Evolutionary conservation across 768 basidiomycete genomes (phyloP), one percentile per base, ranked within the genome.

Genomic region (Lactifluus echinatus): DNA sequence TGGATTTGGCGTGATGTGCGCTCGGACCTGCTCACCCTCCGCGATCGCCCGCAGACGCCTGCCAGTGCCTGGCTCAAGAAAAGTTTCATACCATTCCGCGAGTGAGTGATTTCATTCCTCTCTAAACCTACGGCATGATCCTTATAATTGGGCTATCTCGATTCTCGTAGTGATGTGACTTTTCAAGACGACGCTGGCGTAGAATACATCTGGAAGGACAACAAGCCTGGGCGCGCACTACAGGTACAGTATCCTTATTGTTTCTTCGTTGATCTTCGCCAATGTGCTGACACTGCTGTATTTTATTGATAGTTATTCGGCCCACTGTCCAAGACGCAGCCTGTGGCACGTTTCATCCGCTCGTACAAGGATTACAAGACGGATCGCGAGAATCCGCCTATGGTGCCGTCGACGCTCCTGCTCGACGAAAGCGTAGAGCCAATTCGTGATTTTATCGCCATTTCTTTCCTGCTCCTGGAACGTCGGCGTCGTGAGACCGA

Each of bases 11-110:
- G 62, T 33, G 59, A 62, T 23, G 33, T 34, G 17, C 62, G 62
- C 26, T 57, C 62, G 10, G 62, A 63, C 49, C n/a, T 61, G 44
- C 62, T 63, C 55, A 61, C 51, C 42, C 48, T 61, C 12, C 34
- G 55, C 49, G 52, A 23, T 40, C 55, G 15, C 26, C 52, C 50
- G 12, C 42, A 34, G 33, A 10, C 43, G 6, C 37, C 52, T 8
- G 59, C 60, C 19, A 61, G 62, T n/a, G 37, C 55, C 19, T 63
- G 62, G 62, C 59, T 63, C 37, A 57, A 55, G 44, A 63, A 61
- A 39, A 61, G 59, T 33, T 33, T 63, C 34, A 53, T 63, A 21
- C 62, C 62, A 14, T 63, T 61, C 48, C 19, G 48, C 19, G 53
- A 57, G 61, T 62, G 40, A 24, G 52, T 11, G 14, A 14, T 26